Base-by-base conservation (phyloP, 1,139 yeast species). In the Meyerozyma elateridarum region DNA sequence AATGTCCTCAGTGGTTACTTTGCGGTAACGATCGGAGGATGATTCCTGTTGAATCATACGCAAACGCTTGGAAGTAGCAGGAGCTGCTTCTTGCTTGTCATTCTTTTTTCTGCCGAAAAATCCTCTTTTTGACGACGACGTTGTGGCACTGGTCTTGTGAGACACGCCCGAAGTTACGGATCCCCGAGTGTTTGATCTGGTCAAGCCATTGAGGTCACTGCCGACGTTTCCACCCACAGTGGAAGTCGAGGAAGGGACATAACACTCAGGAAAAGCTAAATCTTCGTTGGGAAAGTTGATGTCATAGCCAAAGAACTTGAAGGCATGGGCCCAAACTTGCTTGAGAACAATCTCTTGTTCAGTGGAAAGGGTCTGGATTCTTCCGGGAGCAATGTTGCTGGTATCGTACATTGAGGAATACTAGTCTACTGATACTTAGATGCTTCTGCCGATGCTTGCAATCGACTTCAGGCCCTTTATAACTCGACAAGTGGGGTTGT, bases 261-360 rank as follows among this genome's bases (percentile, higher is more conserved):
- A 66, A 31, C 67, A 55, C 33, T 61, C 65, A 27, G 49, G 49
- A 36, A 44, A 61, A 9, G 43, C 42, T 24, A 67, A 34, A 35
- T 67, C 73, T 3, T 49, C 54, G n/a, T 38, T 38, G n/a, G 60
- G 54, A 20, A 73, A 53, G 22, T 57, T 58, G 8, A 79, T 67
- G 3, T 71, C 69, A 34, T 76, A 67, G 3, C 87, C 91, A 63
- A 78, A 70, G 35, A 67, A 74, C 36, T 71, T 73, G 39, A 85
- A 59, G 29, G 81, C 49, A 39, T 77, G 72, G 25, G 83, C 77
- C 91, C 93, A 83, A 31, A 79, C 68, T 49, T 84, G 89, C 56
- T 85, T 85, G 45, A 87, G 66, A 25, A 66, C 66, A 35, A 70
- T 61, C 47, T 83, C 93, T 56, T 85, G 81, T 24, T 75, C 79